A percentile compares a stretch with the other conserved stretches of the same genome.
These are phyloP conservation scores for Eimeria necatrix DNA, from an alignment of 169 alveolate genomes.

Conservation along the genomic window DNA sequence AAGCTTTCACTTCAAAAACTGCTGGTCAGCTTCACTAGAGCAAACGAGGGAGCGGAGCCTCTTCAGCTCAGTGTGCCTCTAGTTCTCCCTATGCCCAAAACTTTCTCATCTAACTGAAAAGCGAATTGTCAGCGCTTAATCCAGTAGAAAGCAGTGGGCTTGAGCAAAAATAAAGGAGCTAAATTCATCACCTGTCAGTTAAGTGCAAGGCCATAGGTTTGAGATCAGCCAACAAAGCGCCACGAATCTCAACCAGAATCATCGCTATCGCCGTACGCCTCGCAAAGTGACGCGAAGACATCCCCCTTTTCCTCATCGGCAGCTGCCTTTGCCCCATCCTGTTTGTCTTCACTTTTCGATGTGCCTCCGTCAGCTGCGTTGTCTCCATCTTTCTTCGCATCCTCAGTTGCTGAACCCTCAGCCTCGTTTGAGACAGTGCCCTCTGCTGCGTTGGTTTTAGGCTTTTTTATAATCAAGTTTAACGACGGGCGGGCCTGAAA, in stretches of 20 bases:
- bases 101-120: too few relatives aligned
- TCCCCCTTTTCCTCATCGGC: not conserved
- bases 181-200: not conserved
- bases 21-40: too few relatives aligned
- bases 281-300: conserved; percentile 49
- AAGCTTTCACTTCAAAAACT: too few relatives aligned
- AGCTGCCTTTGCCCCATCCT: not conserved
- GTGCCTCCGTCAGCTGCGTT: not conserved
- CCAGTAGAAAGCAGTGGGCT: too few relatives aligned
- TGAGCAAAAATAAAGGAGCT: not conserved
- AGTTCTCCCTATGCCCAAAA: too few relatives aligned
- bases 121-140: too few relatives aligned
- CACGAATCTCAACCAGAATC: not conserved
- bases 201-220: not conserved
- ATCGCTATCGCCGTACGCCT: conserved; percentile 64
- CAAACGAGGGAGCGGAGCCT: too few relatives aligned
- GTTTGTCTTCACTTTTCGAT: not conserved
- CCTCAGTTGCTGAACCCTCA: not conserved
- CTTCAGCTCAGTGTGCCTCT: too few relatives aligned
- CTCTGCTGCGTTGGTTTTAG: not conserved
- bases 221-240: not conserved
- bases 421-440: not conserved
- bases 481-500: conserved; percentile 36
- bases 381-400: not conserved
- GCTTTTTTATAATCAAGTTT: conserved; percentile 8